Percentiles rank a stretch among this genome's conserved stretches.
These are phyloP conservation scores for Phytophthora uliginosa DNA, from an alignment of 352 stramenopile species.

Conservation along the genomic window DNA sequence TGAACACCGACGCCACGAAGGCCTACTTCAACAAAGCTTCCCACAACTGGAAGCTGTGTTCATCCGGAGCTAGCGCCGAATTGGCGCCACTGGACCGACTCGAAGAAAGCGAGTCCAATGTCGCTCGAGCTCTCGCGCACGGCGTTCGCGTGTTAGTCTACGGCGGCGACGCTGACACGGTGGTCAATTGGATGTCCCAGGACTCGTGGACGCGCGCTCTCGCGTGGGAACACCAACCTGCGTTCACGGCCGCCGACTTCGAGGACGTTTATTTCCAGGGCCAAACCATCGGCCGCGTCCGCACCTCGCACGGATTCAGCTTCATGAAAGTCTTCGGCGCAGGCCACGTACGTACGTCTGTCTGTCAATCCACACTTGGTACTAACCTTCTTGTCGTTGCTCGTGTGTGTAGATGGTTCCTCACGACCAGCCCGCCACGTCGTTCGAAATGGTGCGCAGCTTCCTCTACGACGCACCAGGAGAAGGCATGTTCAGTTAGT, in stretches of 20 bases:
- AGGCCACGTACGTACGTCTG: conserved; percentile 72
- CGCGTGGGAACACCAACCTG: conserved; percentile 46
- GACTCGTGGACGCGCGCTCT: conserved; percentile 71
- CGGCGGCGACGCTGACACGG: conserved; percentile 71
- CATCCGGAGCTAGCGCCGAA: conserved; percentile 14
- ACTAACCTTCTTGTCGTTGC: conserved; percentile 1
- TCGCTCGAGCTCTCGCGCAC: conserved; percentile 56
- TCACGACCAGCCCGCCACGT: conserved; percentile 66
- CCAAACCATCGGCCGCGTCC: conserved; percentile 47
- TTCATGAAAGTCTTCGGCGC: conserved; percentile 75
- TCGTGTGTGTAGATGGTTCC: conserved; percentile 73
- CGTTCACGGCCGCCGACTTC: conserved; percentile 39
- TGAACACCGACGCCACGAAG: conserved; percentile 54
- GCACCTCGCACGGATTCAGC: conserved; percentile 59
- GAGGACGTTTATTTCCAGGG: conserved; percentile 33
- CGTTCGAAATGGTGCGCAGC: conserved; percentile 56
- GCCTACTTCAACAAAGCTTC: conserved; percentile 55
- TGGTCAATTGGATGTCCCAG: conserved; percentile 79
- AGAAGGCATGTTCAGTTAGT: conserved; percentile 47
- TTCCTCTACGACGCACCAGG: conserved; percentile 48
- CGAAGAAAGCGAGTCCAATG: conserved; percentile 63
- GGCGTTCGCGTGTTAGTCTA: conserved; percentile 84
- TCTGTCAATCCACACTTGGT: background rate
- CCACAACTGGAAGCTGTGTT: conserved; percentile 64
- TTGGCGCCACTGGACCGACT: conserved; percentile 53